Percentiles rank a stretch among this genome's conserved stretches.
Conservation (phyloP, 352 stramenopile species). For the Globisporangium viniferum region DNA sequence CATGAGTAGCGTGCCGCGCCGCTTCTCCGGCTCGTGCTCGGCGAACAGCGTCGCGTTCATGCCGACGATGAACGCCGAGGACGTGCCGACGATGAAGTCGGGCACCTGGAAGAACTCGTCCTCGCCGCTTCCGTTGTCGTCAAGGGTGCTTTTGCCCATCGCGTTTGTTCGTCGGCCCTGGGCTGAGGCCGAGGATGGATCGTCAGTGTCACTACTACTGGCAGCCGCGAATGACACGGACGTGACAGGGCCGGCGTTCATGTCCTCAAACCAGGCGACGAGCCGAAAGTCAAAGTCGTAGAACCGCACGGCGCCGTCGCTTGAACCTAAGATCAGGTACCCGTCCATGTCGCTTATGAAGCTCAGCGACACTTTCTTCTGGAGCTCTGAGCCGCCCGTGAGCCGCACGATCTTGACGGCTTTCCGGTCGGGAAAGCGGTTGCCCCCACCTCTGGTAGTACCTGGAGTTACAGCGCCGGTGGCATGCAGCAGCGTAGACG, state of each 20-base stretch:
- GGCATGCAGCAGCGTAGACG: slow-evolving; percentile 11
- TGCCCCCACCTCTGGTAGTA: neutral
- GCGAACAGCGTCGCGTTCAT: slow-evolving; percentile 78
- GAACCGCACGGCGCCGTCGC: slow-evolving; percentile 89
- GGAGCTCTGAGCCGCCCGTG: slow-evolving; percentile 37
- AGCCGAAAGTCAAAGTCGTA: slow-evolving; percentile 93
- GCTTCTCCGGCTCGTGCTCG: slow-evolving; percentile 81
- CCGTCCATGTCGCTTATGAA: slow-evolving; percentile 79
- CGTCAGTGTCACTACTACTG: neutral
- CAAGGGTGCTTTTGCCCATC: slow-evolving; percentile 16
- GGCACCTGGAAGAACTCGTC: slow-evolving; percentile 69
- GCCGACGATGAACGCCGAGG: slow-evolving; percentile 84
- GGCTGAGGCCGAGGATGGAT: slow-evolving; percentile 4
- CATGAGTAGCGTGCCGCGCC: slow-evolving; percentile 88
- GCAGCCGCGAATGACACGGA: slow-evolving; percentile 83
- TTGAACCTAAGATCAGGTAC: slow-evolving; percentile 88
- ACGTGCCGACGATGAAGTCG: slow-evolving; percentile 90
- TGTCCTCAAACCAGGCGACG: slow-evolving; percentile 92
- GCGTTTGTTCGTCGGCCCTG: neutral
- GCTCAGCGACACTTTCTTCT: slow-evolving; percentile 51
- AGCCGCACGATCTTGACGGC: slow-evolving; percentile 85
- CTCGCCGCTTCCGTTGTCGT: slow-evolving; percentile 18
- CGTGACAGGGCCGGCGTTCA: slow-evolving; percentile 86
- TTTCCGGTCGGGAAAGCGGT: slow-evolving; percentile 58
- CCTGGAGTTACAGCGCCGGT: neutral